These are phyloP conservation scores for Amaranthus hypochondriacus DNA, from an alignment of 148 eudicot species.

Conservation along the genomic window DNA sequence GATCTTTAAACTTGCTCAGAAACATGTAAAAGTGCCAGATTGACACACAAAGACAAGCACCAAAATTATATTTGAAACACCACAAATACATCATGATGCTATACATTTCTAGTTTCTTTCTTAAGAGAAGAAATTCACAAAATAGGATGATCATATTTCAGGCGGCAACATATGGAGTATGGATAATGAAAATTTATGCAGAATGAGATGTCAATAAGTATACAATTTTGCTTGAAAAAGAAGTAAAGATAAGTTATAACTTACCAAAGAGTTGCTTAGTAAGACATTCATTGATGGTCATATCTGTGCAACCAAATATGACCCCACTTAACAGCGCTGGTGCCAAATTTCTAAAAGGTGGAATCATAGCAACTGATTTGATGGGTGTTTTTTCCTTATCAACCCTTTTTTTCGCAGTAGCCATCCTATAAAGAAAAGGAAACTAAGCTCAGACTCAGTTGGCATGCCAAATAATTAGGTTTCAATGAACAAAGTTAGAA, in stretches of 20 bases:
- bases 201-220: not conserved
- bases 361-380: too few species aligned
- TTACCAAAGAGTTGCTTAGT: constrained; percentile 71
- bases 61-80: not conserved
- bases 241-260: constrained; percentile 20
- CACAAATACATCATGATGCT: not conserved
- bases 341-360: constrained; percentile 40
- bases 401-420: constrained; percentile 30
- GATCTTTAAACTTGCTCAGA: not conserved
- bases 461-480: not conserved
- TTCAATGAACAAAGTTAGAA: not conserved
- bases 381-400: too few species aligned
- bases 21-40: not conserved
- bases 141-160: not conserved
- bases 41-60: not conserved
- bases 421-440: constrained; percentile 40
- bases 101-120: not conserved
- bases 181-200: not conserved
- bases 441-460: constrained; percentile 10
- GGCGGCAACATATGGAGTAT: not conserved
- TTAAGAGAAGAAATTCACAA: not conserved
- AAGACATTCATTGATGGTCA: constrained; percentile 64
- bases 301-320: constrained; percentile 68
- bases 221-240: not conserved
- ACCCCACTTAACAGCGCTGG: constrained; percentile 66